Percentiles rank a stretch among this genome's conserved stretches.
phyloP scores from a whole-genome alignment of 768 basidiomycete species.

The Naganishia vaughanmartiniae region DNA sequence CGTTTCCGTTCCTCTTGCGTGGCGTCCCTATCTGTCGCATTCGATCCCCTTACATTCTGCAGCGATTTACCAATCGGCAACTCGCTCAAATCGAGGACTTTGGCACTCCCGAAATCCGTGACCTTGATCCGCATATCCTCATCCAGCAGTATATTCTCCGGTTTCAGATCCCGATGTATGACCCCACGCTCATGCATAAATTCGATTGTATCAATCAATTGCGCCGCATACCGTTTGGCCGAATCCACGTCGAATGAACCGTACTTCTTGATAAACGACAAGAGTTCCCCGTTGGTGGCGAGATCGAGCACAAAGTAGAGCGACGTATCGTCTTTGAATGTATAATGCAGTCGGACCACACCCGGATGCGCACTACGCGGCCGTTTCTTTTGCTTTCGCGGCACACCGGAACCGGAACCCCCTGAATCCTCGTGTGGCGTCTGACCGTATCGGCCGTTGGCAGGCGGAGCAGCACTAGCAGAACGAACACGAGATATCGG shows the following conservation, averaged over 20 bases:
- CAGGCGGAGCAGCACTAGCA: not conserved
- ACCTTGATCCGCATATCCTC: slow-evolving; percentile 81
- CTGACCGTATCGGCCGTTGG: not conserved
- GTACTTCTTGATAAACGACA: slow-evolving; percentile 55
- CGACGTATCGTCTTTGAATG: slow-evolving; percentile 48
- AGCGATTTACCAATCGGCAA: not conserved
- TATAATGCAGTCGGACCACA: slow-evolving; percentile 46
- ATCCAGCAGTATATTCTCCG: slow-evolving; percentile 72
- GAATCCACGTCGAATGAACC: slow-evolving; percentile 83
- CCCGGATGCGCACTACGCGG: slow-evolving; percentile 42
- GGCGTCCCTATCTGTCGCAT: not conserved
- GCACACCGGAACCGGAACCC: not conserved
- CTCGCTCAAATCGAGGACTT: slow-evolving; percentile 45
- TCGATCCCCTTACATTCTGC: slow-evolving; percentile 25
- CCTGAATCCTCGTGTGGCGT: not conserved
- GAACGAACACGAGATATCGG: slow-evolving; percentile 1
- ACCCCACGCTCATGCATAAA: slow-evolving; percentile 90
- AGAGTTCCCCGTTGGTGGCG: slow-evolving; percentile 55
- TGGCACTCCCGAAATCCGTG: slow-evolving; percentile 93
- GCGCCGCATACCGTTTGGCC: slow-evolving; percentile 80
- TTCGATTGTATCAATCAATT: slow-evolving; percentile 79
- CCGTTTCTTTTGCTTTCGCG: slow-evolving; percentile 22
- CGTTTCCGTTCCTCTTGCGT: slow-evolving; percentile 56
- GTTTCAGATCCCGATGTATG: slow-evolving; percentile 69
- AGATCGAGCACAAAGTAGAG: slow-evolving; percentile 56